Evolutionary conservation across 306 rosid genomes (phyloP).

Genomic region (Dalbergia oliveri): DNA sequence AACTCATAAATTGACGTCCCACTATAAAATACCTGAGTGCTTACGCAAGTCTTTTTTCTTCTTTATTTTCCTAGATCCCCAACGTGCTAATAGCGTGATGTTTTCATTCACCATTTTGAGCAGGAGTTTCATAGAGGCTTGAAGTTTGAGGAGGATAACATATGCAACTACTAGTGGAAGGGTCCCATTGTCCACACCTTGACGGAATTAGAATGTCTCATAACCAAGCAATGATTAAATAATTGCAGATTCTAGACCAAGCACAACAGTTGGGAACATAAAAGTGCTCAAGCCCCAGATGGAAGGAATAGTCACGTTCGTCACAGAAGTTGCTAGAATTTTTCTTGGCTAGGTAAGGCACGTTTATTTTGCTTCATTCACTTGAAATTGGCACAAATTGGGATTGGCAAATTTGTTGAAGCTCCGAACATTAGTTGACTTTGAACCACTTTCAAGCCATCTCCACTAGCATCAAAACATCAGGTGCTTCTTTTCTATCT

Average conservation of each 20-base stretch:
- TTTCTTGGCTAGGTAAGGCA: constrained; percentile 12
- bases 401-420: constrained; percentile 11
- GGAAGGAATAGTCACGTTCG: constrained; percentile 16
- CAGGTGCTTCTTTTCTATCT: neutral
- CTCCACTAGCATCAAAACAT: constrained; percentile 19
- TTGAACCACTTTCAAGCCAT: constrained; percentile 28
- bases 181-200: constrained; percentile 46
- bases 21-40: constrained; percentile 47
- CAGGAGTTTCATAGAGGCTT: neutral
- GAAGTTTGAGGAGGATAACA: constrained; percentile 40
- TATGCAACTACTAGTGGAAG: constrained; percentile 43
- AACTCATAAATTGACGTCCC: constrained; percentile 28
- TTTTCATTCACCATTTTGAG: constrained; percentile 30
- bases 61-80: neutral
- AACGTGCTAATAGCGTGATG: constrained; percentile 34
- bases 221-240: constrained; percentile 38
- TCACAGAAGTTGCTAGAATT: neutral
- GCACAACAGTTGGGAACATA: constrained; percentile 41
- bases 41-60: constrained; percentile 38
- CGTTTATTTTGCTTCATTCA: constrained; percentile 48
- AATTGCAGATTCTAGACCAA: constrained; percentile 27
- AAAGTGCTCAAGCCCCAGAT: constrained; percentile 17
- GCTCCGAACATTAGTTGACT: constrained; percentile 29
- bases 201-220: constrained; percentile 24
- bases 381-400: constrained; percentile 34